Base-by-base conservation (phyloP, 306 rosid genomes). In the Fragaria nilgerrensis region DNA sequence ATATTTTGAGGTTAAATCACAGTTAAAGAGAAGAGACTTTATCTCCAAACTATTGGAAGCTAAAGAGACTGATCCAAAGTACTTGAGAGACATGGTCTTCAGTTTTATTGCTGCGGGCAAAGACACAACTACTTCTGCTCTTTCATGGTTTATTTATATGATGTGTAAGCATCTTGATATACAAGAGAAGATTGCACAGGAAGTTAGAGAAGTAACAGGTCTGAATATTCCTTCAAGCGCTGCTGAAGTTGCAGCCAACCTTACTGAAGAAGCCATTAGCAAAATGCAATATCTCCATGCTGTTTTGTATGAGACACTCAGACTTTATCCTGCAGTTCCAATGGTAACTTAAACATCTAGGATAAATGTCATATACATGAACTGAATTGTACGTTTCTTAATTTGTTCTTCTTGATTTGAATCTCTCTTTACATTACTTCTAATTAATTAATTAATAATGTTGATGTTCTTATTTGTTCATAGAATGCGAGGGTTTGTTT, bases 271-370 rank as follows among this genome's bases (percentile, higher is more conserved):
- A 59, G 16, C 65, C 65, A 36, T 59, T 10, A 4, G 0, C 19
- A 59, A 59, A 59, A 23, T 59, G 65, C 65, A 59, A 25, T 25
- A 58, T 4, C 65, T 59, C 17, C 65, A 59, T 59, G 65, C 65
- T 3, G 36, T 13, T 1, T 59, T 59, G 17, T 2, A 15, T 12
- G 65, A 59, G 34, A 59, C 65, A 25, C 65, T 59, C 0, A 58
- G 64, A 12, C 16, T 59, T 0, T 23, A 9, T 12, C 65, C 65
- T 59, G 0, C 65, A 10, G 1, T 59, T 25, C 65, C 65, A 23
- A 11, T 25, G 65, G 65, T 20, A 20, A 22, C 27, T 20, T 22
- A 9, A 43, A 55, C 27, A 16, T 52, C 20, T 5, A 4, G 22
- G 22, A 52, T 52, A 19, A 52, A 52, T 52, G 8, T 19, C 58